Evolutionary conservation across 768 basidiomycete genomes (phyloP), one percentile per base, ranked within the genome.

Genomic region (Mycena rebaudengoi): DNA sequence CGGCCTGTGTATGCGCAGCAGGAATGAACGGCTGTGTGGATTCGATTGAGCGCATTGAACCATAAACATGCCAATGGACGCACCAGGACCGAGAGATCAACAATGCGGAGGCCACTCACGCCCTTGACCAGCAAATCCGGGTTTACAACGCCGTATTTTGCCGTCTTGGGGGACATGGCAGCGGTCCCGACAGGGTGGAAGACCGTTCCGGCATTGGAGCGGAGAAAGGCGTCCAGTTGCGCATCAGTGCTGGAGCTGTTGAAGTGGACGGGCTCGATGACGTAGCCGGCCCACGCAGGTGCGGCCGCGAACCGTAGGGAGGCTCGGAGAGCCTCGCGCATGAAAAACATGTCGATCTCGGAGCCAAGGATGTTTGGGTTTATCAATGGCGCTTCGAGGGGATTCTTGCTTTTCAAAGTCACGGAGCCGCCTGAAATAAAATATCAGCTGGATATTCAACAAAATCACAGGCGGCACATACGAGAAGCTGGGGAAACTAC

Each of bases 371-470:
- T 79, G 48, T 77, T 76, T 0, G 82, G 80, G 67, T 86, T 75
- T 70, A 86, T 83, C 18, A 73, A 32, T 0, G 84, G 83, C 21
- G 71, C 32, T 37, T 72, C 74, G 71, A 82, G 82, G 23, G 81
- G 73, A 64, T 76, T 68, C 21, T 73, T 77, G 21, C 80, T 78
- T 50, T 73, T 80, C 62, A 82, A 52, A 6, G 60, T 68, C 5
- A 74, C n/a, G n/a, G 62, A 64, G 5, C 73, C 73, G 41, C 71
- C 73, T 74, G 23, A n/a, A 21, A 20, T 13, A 39, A 12, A 21
- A 32, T n/a, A n/a, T n/a, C n/a, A n/a, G n/a, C n/a, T n/a, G n/a
- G n/a, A n/a, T n/a, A n/a, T 4, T 29, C 12, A 29, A 41, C 48
- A 20, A n/a, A 13, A 54, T 28, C 16, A 32, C 30, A 21, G 32